phyloP scores from a whole-genome alignment of 768 basidiomycete species.

The Neoboletus subvelutipes region DNA sequence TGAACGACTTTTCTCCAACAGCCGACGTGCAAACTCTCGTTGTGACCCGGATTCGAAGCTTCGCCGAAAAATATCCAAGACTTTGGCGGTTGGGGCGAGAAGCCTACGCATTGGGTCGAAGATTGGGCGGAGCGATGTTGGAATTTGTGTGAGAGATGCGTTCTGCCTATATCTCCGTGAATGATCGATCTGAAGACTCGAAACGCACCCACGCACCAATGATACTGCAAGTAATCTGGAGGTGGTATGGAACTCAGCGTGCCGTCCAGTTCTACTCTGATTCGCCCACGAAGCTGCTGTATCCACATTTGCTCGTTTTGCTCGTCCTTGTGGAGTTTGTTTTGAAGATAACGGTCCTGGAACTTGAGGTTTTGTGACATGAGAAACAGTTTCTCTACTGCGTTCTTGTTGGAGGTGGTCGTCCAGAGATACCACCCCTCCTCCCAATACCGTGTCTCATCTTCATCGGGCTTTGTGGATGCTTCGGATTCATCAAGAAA shows the following conservation, averaged over 20 bases:
- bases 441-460: slow-evolving; percentile 59
- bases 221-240: slow-evolving; percentile 23
- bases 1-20: slow-evolving; percentile 65
- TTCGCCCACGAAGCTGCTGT: slow-evolving; percentile 21
- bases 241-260: slow-evolving; percentile 29
- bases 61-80: slow-evolving; percentile 50
- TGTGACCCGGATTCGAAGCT: slow-evolving; percentile 60
- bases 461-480: slow-evolving; percentile 24
- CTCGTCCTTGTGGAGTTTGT: slow-evolving; percentile 43
- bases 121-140: slow-evolving; percentile 55
- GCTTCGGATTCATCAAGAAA: slow-evolving; percentile 12
- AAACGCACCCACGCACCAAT: slow-evolving; percentile 40
- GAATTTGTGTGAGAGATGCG: slow-evolving; percentile 58
- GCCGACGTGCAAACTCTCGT: slow-evolving; percentile 50
- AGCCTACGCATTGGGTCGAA: slow-evolving; percentile 52
- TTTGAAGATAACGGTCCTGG: slow-evolving; percentile 41
- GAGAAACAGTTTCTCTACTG: slow-evolving; percentile 53
- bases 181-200: neutral
- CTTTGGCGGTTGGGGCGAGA: slow-evolving; percentile 55
- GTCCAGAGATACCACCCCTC: slow-evolving; percentile 79
- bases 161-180: slow-evolving; percentile 37
- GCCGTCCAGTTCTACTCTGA: slow-evolving; percentile 28
- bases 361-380: slow-evolving; percentile 56
- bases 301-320: slow-evolving; percentile 50
- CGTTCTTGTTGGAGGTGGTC: slow-evolving; percentile 49